Evolutionary conservation across 1,284 basidiomycete genomes (phyloP).

Genomic region (Cryptococcus floricola): DNA sequence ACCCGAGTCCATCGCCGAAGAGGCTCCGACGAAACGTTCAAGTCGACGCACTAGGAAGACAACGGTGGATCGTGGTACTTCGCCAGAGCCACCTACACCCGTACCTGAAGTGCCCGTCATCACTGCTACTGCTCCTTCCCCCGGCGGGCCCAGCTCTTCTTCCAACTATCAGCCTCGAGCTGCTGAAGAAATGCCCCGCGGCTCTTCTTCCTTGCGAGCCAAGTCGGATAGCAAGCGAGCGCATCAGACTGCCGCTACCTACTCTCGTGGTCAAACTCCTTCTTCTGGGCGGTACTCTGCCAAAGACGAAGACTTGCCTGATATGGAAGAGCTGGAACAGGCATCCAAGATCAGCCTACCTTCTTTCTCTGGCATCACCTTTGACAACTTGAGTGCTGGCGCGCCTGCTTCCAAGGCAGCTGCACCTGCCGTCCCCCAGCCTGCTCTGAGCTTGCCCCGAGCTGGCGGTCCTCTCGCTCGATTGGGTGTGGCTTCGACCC

Average conservation of each 20-base stretch:
- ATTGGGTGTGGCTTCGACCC: constrained; percentile 22
- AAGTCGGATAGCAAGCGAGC: constrained; percentile 33
- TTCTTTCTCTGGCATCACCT: constrained; percentile 39
- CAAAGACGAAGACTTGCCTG: constrained; percentile 45
- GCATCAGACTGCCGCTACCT: constrained; percentile 40
- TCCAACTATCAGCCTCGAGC: constrained; percentile 28
- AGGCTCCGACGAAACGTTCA: constrained; percentile 10
- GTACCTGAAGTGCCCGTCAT: constrained; percentile 29
- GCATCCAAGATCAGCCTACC: constrained; percentile 34
- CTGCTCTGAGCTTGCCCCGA: not conserved
- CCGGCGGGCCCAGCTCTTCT: constrained; percentile 14
- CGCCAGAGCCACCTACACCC: constrained; percentile 18
- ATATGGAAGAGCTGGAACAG: constrained; percentile 43
- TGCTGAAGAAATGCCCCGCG: constrained; percentile 26
- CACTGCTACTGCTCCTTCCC: constrained; percentile 42
- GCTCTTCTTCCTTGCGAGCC: constrained; percentile 38
- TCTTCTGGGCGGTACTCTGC: constrained; percentile 42
- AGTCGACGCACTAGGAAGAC: constrained; percentile 17
- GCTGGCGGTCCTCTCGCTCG: constrained; percentile 21
- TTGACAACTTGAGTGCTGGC: constrained; percentile 18
- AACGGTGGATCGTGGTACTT: constrained; percentile 24
- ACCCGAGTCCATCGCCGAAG: constrained; percentile 11
- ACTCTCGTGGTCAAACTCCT: constrained; percentile 36
- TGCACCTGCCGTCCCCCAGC: not conserved
- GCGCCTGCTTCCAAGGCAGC: constrained; percentile 4